Percentiles rank a stretch among this genome's conserved stretches.
These are phyloP conservation scores for Rhodamnia argentea DNA, from an alignment of 345 rosid species.

Conservation along the genomic window DNA sequence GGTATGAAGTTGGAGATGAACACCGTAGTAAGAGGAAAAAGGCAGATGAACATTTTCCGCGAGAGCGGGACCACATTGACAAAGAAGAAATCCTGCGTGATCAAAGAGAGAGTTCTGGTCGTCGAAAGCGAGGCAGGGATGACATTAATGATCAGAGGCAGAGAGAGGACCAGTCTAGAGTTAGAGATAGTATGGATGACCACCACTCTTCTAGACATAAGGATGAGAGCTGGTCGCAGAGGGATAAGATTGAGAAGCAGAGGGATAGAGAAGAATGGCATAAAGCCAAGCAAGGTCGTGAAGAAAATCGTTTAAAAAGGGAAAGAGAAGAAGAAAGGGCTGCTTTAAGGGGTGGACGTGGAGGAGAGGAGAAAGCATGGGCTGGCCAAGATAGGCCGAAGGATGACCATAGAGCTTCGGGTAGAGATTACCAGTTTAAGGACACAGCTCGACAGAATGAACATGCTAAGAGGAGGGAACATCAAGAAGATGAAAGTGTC, in stretches of 20 bases:
- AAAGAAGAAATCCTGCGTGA: conserved; percentile 51
- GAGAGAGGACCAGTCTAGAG: conserved; percentile 74
- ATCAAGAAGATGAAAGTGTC: conserved; percentile 48
- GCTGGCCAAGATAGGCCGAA: conserved; percentile 37
- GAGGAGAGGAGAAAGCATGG: conserved; percentile 67
- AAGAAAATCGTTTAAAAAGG: conserved; percentile 43
- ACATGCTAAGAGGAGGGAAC: conserved; percentile 62
- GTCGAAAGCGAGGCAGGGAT: conserved; percentile 73
- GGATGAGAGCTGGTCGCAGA: conserved; percentile 55
- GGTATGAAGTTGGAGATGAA: conserved; percentile 47
- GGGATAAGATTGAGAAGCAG: conserved; percentile 68
- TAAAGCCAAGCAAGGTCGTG: conserved; percentile 42
- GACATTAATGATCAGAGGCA: conserved; percentile 55
- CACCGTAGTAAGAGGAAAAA: conserved; percentile 67
- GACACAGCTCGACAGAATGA: conserved; percentile 53
- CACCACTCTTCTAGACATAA: conserved; percentile 63
- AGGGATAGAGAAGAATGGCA: conserved; percentile 66
- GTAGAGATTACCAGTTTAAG: conserved; percentile 56
- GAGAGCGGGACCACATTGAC: conserved; percentile 38
- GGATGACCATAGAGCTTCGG: conserved; percentile 56
- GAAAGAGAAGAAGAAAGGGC: conserved; percentile 67
- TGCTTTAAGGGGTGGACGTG: conserved; percentile 44
- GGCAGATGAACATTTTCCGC: conserved; percentile 55
- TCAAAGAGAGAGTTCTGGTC: conserved; percentile 52
- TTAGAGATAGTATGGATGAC: conserved; percentile 61